phyloP scores from a whole-genome alignment of 208 protist genomes.

The Angomonas ambiguus region DNA sequence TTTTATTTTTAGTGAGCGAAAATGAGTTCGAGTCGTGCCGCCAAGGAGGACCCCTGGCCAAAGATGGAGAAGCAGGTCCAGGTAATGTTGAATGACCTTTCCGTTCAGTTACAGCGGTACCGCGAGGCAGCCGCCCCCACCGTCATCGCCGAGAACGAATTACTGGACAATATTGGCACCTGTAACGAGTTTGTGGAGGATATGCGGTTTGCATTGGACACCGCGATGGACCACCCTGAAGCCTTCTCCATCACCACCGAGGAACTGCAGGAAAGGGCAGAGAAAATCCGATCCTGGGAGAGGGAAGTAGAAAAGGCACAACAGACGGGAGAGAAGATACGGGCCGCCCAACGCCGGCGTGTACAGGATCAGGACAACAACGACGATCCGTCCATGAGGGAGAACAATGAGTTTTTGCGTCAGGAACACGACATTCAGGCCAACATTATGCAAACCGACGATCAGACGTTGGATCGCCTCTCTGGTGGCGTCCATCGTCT shows the following conservation, averaged over 20 bases:
- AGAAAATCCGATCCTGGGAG: conserved; percentile 67
- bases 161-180: conserved; percentile 57
- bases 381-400: conserved; percentile 18
- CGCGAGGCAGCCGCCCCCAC: conserved; percentile 41
- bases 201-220: conserved; percentile 76
- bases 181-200: conserved; percentile 63
- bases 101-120: conserved; percentile 52
- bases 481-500: conserved; percentile 60
- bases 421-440: conserved; percentile 67
- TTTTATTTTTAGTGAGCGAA: not conserved
- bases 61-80: conserved; percentile 77
- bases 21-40: not conserved
- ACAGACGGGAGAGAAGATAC: conserved; percentile 48
- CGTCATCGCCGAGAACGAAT: conserved; percentile 62
- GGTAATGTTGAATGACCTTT: conserved; percentile 59
- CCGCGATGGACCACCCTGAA: conserved; percentile 75
- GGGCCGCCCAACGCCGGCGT: conserved; percentile 32
- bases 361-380: conserved; percentile 24
- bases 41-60: conserved; percentile 69
- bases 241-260: conserved; percentile 67
- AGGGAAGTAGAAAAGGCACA: conserved; percentile 65
- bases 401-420: conserved; percentile 62
- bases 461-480: conserved; percentile 66
- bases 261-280: conserved; percentile 57
- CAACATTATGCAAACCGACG: conserved; percentile 56